Evolutionary conservation across 2,329 filamentous ascomycete genomes (phyloP).

Genomic region (Emergomyces orientalis): DNA sequence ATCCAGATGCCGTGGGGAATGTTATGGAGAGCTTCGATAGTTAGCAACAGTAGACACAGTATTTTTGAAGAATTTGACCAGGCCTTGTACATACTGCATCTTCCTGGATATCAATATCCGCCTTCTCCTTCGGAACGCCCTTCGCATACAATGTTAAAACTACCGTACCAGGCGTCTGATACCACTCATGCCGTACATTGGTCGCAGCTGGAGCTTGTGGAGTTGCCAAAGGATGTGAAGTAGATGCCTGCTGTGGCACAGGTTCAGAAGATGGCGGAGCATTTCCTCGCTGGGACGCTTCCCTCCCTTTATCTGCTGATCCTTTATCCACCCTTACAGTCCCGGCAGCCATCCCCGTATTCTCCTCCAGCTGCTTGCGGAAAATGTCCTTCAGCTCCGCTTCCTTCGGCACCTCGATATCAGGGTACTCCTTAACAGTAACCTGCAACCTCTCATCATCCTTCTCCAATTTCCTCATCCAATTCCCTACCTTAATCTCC

Average conservation of each 20-base stretch:
- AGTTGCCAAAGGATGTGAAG: constrained; percentile 9
- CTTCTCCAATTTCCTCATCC: constrained; percentile 42
- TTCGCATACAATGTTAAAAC: constrained; percentile 58
- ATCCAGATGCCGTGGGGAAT: constrained; percentile 47
- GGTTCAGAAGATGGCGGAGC: neutral
- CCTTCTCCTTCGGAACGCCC: constrained; percentile 50
- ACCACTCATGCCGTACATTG: constrained; percentile 62
- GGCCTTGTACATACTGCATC: constrained; percentile 32
- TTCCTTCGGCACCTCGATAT: constrained; percentile 37
- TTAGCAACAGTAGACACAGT: constrained; percentile 11
- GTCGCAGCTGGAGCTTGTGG: constrained; percentile 36
- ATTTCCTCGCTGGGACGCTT: constrained; percentile 1
- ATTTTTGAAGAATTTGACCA: constrained; percentile 15
- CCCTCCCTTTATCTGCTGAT: constrained; percentile 8
- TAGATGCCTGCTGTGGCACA: neutral
- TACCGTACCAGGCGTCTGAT: constrained; percentile 52
- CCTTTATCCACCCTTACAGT: constrained; percentile 9
- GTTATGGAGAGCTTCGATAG: constrained; percentile 43
- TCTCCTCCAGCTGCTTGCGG: constrained; percentile 22
- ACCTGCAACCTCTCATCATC: constrained; percentile 40
- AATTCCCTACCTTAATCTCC: constrained; percentile 46
- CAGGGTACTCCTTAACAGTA: constrained; percentile 46
- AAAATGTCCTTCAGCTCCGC: constrained; percentile 30
- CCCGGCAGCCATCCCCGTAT: constrained; percentile 6
- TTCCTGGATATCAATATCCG: constrained; percentile 44